These are phyloP conservation scores for Podospora pseudopauciseta DNA, from an alignment of 495 filamentous ascomycete genomes.

Conservation along the genomic window DNA sequence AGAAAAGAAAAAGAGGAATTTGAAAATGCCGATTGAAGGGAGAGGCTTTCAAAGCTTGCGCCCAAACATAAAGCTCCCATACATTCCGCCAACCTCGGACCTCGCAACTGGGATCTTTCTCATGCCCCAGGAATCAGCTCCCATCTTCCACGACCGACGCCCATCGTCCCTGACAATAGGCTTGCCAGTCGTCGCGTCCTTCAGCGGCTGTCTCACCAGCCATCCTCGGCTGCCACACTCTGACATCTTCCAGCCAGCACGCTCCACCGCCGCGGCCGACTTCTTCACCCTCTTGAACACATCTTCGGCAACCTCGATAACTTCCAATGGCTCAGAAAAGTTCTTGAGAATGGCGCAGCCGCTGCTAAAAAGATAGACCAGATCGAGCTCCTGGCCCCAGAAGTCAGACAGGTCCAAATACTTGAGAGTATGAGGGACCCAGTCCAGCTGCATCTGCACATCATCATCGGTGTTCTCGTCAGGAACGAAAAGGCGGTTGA, in stretches of 20 bases:
- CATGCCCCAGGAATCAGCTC: slow-evolving; percentile 84
- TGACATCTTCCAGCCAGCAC: slow-evolving; percentile 62
- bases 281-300: slow-evolving; percentile 60
- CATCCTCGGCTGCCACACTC: slow-evolving; percentile 62
- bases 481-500: slow-evolving; percentile 56
- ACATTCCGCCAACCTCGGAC: slow-evolving; percentile 79
- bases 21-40: slow-evolving; percentile 1
- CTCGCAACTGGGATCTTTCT: slow-evolving; percentile 76
- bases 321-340: slow-evolving; percentile 67
- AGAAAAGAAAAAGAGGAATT: neutral
- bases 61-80: slow-evolving; percentile 80
- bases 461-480: slow-evolving; percentile 37
- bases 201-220: slow-evolving; percentile 58
- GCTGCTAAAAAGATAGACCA: slow-evolving; percentile 58
- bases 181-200: slow-evolving; percentile 17
- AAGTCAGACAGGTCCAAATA: slow-evolving; percentile 71
- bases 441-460: slow-evolving; percentile 37
- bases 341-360: slow-evolving; percentile 58
- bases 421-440: slow-evolving; percentile 63
- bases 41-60: slow-evolving; percentile 38
- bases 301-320: slow-evolving; percentile 74
- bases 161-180: slow-evolving; percentile 40
- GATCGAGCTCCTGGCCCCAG: slow-evolving; percentile 55
- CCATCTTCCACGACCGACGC: slow-evolving; percentile 77
- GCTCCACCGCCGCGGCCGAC: slow-evolving; percentile 37